phyloP scores from a whole-genome alignment of 2,329 filamentous ascomycete species.

The Aspergillus sp. region DNA sequence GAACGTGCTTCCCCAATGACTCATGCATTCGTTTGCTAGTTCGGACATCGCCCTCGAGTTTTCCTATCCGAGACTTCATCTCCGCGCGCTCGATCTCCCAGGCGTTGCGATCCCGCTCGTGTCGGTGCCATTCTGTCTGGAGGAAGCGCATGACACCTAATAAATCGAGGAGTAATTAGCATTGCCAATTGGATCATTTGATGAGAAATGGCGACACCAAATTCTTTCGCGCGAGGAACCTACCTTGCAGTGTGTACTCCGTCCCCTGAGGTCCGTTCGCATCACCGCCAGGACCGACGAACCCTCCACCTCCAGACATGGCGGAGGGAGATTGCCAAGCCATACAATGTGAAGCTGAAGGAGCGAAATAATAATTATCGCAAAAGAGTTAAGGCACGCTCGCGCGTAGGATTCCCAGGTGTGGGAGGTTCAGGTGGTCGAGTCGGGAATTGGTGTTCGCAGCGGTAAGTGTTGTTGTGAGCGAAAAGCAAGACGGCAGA shows the following conservation, averaged over 20 bases:
- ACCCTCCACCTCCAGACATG: slow-evolving; percentile 58
- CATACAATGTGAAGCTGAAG: slow-evolving; percentile 47
- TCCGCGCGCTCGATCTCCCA: slow-evolving; percentile 99
- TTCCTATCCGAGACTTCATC: slow-evolving; percentile 97
- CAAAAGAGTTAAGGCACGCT: not conserved
- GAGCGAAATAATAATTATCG: not conserved
- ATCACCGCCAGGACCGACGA: slow-evolving; percentile 47
- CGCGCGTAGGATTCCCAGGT: slow-evolving; percentile 5
- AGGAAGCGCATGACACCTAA: slow-evolving; percentile 99
- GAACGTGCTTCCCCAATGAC: slow-evolving; percentile 84
- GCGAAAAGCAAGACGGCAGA: slow-evolving; percentile 18
- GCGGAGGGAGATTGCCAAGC: slow-evolving; percentile 70
- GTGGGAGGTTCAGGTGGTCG: slow-evolving; percentile 5
- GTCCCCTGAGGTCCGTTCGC: slow-evolving; percentile 58
- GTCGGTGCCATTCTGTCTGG: slow-evolving; percentile 97
- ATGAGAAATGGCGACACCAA: not conserved
- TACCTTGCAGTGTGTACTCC: slow-evolving; percentile 72
- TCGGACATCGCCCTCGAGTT: slow-evolving; percentile 83
- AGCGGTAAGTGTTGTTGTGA: slow-evolving; percentile 22
- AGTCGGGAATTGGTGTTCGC: slow-evolving; percentile 17
- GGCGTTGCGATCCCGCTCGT: slow-evolving; percentile 94
- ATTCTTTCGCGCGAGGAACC: slow-evolving; percentile 21
- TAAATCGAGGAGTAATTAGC: slow-evolving; percentile 22
- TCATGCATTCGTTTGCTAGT: slow-evolving; percentile 87
- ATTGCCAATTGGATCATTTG: not conserved